These are phyloP conservation scores for Spongospora subterranea DNA, from an alignment of 208 protist species.

Conservation along the genomic window DNA sequence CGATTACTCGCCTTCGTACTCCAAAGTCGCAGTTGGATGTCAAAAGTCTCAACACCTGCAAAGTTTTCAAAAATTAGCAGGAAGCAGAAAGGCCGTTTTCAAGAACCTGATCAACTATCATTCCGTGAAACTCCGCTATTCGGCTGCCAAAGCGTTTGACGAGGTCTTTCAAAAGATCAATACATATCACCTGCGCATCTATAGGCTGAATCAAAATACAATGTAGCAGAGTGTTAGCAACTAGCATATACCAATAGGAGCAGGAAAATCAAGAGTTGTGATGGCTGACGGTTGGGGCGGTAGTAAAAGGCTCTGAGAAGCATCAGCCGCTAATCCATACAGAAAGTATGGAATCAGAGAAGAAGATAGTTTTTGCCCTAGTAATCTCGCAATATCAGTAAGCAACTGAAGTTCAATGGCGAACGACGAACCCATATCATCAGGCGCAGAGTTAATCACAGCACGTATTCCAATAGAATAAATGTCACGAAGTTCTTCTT, in stretches of 20 bases:
- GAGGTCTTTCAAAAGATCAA: conserved; percentile 5
- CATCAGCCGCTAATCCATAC: not conserved
- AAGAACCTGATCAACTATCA: conserved; percentile 3
- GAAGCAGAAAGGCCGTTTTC: not conserved
- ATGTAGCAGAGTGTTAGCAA: not conserved
- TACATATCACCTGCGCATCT: conserved; percentile 8
- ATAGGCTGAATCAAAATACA: not conserved
- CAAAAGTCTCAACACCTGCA: not conserved
- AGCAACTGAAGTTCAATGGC: not conserved
- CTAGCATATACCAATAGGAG: not conserved
- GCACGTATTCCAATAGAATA: conserved; percentile 22
- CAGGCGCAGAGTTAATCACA: not conserved
- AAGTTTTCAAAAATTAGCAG: not conserved
- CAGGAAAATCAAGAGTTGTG: not conserved
- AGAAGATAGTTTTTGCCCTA: not conserved
- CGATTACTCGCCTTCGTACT: not conserved
- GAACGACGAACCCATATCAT: not conserved
- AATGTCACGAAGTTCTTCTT: conserved; percentile 17
- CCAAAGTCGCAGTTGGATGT: not conserved
- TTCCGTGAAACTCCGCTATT: not conserved
- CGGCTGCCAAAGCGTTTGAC: not conserved
- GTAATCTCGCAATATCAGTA: not conserved
- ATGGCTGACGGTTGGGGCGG: no score
- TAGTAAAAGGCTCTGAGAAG: no score
- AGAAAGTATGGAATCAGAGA: not conserved